Evolutionary conservation across 306 rosid species (phyloP).

Genomic region (Senna siamea): DNA sequence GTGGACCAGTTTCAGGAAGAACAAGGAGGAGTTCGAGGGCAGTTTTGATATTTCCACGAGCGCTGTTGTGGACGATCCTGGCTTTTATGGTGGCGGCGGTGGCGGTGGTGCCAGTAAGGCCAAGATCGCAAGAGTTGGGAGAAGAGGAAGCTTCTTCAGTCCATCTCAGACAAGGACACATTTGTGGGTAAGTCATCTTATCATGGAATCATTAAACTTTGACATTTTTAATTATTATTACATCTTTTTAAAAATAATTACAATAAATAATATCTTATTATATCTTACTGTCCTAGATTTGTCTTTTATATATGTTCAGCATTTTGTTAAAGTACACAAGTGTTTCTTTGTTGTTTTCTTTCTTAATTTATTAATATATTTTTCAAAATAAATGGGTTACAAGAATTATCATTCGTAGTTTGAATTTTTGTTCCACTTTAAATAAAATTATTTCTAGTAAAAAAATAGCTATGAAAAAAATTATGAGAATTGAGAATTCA

Average conservation of each 20-base stretch:
- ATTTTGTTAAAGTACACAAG: neutral
- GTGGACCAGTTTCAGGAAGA: slow-evolving; percentile 71
- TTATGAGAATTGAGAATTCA: neutral
- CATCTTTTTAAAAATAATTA: no score
- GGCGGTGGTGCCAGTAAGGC: slow-evolving; percentile 33
- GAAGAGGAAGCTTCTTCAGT: slow-evolving; percentile 44
- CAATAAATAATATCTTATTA: no score
- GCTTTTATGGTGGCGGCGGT: neutral
- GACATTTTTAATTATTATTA: no score
- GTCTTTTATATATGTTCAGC: neutral
- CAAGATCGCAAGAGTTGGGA: slow-evolving; percentile 48
- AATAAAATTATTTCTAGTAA: no score
- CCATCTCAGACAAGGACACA: slow-evolving; percentile 53
- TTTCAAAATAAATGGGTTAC: no score
- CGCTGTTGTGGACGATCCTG: neutral
- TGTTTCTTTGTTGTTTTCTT: neutral
- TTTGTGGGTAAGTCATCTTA: slow-evolving; percentile 58
- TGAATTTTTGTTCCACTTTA: no score
- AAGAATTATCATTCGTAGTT: no score
- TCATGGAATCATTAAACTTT: no score
- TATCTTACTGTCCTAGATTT: neutral
- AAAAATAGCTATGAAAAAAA: no score
- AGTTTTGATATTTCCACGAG: slow-evolving; percentile 52
- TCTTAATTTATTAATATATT: neutral
- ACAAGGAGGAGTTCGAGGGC: slow-evolving; percentile 44